Percentiles rank a stretch among this genome's conserved stretches.
Conservation (phyloP, 345 rosid species). For the Dipteronia sinensis region DNA sequence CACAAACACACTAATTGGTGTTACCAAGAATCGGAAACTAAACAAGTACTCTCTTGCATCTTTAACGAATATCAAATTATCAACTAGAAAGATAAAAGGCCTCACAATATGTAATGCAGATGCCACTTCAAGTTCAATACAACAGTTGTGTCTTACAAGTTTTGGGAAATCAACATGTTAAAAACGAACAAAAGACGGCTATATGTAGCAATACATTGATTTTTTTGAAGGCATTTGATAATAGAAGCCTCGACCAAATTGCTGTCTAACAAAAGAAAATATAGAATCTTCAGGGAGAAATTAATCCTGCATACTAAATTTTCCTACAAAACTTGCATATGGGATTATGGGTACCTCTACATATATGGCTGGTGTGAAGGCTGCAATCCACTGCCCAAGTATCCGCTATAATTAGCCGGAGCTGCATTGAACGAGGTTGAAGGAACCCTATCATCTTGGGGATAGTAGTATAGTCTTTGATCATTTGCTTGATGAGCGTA, state of each 20-base stretch:
- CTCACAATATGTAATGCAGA: neutral
- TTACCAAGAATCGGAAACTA: too few species aligned
- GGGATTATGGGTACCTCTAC: conserved; percentile 14
- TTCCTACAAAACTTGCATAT: neutral
- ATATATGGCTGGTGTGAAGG: conserved; percentile 40
- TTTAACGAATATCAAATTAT: too few species aligned
- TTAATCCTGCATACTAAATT: conserved; percentile 8
- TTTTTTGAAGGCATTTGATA: conserved; percentile 8
- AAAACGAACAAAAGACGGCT: neutral
- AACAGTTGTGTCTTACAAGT: neutral
- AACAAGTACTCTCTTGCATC: too few species aligned
- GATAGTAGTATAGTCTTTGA: conserved; percentile 44
- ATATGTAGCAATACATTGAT: neutral
- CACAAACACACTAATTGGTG: too few species aligned
- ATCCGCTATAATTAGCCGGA: conserved; percentile 32
- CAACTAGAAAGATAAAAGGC: neutral
- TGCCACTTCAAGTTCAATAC: too few species aligned
- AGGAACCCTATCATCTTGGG: conserved; percentile 34
- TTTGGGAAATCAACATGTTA: neutral
- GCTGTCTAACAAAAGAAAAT: neutral
- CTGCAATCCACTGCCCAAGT: conserved; percentile 34
- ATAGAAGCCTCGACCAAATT: neutral
- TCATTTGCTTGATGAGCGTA: conserved; percentile 44
- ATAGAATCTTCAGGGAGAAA: neutral
- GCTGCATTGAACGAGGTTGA: conserved; percentile 31